A percentile compares a stretch with the other conserved stretches of the same genome.
These are phyloP conservation scores for Xylariaceae sp. DNA, from an alignment of 2,329 filamentous ascomycete species.

Conservation along the genomic window DNA sequence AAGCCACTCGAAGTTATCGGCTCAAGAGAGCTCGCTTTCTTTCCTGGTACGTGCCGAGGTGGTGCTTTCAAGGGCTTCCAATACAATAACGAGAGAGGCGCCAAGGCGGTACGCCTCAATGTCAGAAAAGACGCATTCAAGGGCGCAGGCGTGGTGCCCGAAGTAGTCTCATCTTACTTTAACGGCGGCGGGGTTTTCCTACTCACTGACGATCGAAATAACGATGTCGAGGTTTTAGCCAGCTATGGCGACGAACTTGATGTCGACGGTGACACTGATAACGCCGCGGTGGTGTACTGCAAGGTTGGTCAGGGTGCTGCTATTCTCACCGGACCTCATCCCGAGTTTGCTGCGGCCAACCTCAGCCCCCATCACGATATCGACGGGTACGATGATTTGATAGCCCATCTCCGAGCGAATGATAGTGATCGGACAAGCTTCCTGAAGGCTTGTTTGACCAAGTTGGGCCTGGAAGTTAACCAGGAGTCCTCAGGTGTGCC, in stretches of 20 bases:
- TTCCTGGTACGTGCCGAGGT: slow-evolving; percentile 83
- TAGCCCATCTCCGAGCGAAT: slow-evolving; percentile 70
- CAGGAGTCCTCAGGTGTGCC: slow-evolving; percentile 72
- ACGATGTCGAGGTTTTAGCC: slow-evolving; percentile 79
- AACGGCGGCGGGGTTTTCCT: slow-evolving; percentile 96
- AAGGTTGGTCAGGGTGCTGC: slow-evolving; percentile 80
- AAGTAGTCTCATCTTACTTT: slow-evolving; percentile 79
- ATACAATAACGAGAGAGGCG: slow-evolving; percentile 86
- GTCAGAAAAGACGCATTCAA: slow-evolving; percentile 67
- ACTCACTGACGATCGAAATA: slow-evolving; percentile 65
- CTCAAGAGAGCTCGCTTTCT: slow-evolving; percentile 84
- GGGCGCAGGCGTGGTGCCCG: slow-evolving; percentile 55
- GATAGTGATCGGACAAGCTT: slow-evolving; percentile 76
- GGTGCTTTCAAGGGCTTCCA: slow-evolving; percentile 88
- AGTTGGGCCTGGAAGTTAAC: slow-evolving; percentile 81
- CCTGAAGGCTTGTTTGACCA: slow-evolving; percentile 77
- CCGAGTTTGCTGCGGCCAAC: slow-evolving; percentile 88
- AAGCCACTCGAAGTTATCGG: slow-evolving; percentile 83
- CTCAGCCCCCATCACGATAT: slow-evolving; percentile 70
- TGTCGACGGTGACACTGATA: slow-evolving; percentile 74
- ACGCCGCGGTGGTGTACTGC: slow-evolving; percentile 83
- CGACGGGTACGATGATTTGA: slow-evolving; percentile 72
- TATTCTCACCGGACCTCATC: slow-evolving; percentile 86
- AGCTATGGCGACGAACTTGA: slow-evolving; percentile 76
- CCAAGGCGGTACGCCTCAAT: slow-evolving; percentile 71